Percentiles rank a stretch among this genome's conserved stretches.
These are phyloP conservation scores for Trichoderma asperelloides DNA, from an alignment of 495 filamentous ascomycete species.

Conservation along the genomic window DNA sequence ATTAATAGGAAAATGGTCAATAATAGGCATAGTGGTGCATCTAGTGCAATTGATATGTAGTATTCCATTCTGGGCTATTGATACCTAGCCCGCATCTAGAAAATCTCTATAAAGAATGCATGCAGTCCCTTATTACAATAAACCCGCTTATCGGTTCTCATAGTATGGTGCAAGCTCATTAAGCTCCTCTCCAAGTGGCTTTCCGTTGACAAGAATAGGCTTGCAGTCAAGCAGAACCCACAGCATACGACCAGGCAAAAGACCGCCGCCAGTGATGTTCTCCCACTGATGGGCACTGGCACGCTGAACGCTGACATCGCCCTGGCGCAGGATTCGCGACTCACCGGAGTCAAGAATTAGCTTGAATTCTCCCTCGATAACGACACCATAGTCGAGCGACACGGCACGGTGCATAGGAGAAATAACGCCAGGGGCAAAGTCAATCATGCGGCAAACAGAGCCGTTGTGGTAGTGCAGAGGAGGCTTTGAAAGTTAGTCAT, in stretches of 20 bases:
- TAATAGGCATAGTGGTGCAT: too few relatives aligned
- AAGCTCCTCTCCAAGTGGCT: slow-evolving; percentile 9
- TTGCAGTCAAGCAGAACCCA: slow-evolving; percentile 13
- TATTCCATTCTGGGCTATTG: too few relatives aligned
- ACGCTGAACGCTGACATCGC: slow-evolving; percentile 48
- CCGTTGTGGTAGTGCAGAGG: slow-evolving; percentile 16
- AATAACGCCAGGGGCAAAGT: slow-evolving; percentile 35
- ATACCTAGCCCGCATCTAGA: too few relatives aligned
- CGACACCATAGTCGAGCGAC: slow-evolving; percentile 58
- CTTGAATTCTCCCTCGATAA: slow-evolving; percentile 53
- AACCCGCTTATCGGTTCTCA: background rate
- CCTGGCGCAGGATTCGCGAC: slow-evolving; percentile 37
- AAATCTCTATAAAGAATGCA: too few relatives aligned
- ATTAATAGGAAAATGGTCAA: too few relatives aligned
- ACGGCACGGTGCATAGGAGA: slow-evolving; percentile 53
- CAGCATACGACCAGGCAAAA: slow-evolving; percentile 13
- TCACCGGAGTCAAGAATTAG: slow-evolving; percentile 48
- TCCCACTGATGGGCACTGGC: slow-evolving; percentile 53
- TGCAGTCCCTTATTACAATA: background rate
- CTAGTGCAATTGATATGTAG: too few relatives aligned
- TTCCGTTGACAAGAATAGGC: slow-evolving; percentile 7
- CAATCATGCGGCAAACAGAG: slow-evolving; percentile 41
- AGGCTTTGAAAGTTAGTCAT: background rate
- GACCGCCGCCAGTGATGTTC: slow-evolving; percentile 32
- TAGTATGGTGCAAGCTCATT: slow-evolving; percentile 8